Percentiles rank a stretch among this genome's conserved stretches.
phyloP scores from a whole-genome alignment of 768 basidiomycete species.

The Suillus hirtellus region DNA sequence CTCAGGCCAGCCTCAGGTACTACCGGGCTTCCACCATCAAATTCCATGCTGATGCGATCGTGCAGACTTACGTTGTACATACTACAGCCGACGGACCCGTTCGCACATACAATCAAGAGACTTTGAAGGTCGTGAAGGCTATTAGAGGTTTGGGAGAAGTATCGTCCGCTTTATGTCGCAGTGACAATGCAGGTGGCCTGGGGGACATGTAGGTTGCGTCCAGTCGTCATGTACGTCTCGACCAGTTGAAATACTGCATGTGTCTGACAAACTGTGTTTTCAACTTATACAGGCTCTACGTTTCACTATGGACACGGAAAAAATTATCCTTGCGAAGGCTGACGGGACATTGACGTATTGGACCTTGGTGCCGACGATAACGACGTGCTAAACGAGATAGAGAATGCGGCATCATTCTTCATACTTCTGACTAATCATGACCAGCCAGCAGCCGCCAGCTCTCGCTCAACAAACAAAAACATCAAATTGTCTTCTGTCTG shows the following conservation, averaged over 20 bases:
- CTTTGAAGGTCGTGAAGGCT: slow-evolving; percentile 62
- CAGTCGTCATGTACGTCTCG: slow-evolving; percentile 50
- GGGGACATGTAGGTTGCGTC: slow-evolving; percentile 66
- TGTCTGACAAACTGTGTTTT: background rate
- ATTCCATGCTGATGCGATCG: background rate
- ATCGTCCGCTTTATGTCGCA: slow-evolving; percentile 54
- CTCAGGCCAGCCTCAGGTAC: slow-evolving; percentile 35
- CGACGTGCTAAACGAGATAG: slow-evolving; percentile 69
- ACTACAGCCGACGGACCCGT: slow-evolving; percentile 63
- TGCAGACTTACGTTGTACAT: slow-evolving; percentile 10
- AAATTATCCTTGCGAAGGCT: slow-evolving; percentile 52
- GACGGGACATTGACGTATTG: slow-evolving; percentile 48
- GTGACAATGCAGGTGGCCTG: slow-evolving; percentile 37
- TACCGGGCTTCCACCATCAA: slow-evolving; percentile 11
- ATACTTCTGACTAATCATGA: slow-evolving; percentile 28
- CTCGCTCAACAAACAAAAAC: slow-evolving; percentile 57
- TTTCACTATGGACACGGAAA: slow-evolving; percentile 46
- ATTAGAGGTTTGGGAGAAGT: slow-evolving; percentile 61
- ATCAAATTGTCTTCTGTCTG: slow-evolving; percentile 70
- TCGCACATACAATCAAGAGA: slow-evolving; percentile 62
- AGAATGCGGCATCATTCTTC: slow-evolving; percentile 7
- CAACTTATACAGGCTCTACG: slow-evolving; percentile 27
- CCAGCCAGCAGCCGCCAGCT: slow-evolving; percentile 58
- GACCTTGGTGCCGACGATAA: slow-evolving; percentile 50
- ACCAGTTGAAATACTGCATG: background rate